These are phyloP conservation scores for Amphirosellinia nigrospora DNA, from an alignment of 495 filamentous ascomycete genomes.

Conservation along the genomic window DNA sequence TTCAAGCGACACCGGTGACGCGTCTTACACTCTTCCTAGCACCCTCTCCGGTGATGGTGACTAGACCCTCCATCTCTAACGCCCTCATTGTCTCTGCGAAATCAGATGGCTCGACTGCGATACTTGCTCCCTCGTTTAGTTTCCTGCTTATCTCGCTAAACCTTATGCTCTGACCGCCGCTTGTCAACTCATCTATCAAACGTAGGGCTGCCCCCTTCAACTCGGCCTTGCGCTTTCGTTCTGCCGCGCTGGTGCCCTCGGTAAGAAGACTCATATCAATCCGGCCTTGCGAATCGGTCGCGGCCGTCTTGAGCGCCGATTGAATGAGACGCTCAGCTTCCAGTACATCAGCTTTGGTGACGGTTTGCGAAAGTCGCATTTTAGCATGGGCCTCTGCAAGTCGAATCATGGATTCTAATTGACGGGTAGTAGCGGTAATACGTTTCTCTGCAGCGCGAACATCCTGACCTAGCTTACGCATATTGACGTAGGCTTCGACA, in stretches of 20 bases:
- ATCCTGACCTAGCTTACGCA: slow-evolving; percentile 95
- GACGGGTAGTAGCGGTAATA: slow-evolving; percentile 95
- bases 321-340: slow-evolving; percentile 94
- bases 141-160: slow-evolving; percentile 76
- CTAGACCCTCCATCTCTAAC: slow-evolving; percentile 82
- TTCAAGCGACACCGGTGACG: slow-evolving; percentile 58
- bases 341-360: slow-evolving; percentile 81
- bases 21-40: slow-evolving; percentile 81
- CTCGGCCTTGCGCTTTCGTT: slow-evolving; percentile 79
- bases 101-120: slow-evolving; percentile 74
- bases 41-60: slow-evolving; percentile 86
- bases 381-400: slow-evolving; percentile 96
- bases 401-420: slow-evolving; percentile 96
- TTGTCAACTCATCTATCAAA: slow-evolving; percentile 79
- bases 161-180: slow-evolving; percentile 70
- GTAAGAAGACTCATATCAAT: slow-evolving; percentile 97
- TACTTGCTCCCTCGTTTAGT: slow-evolving; percentile 76
- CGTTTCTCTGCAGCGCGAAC: slow-evolving; percentile 91
- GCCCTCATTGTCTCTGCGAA: slow-evolving; percentile 79
- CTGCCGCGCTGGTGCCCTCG: slow-evolving; percentile 85
- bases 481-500: slow-evolving; percentile 86
- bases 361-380: slow-evolving; percentile 81
- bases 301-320: slow-evolving; percentile 93
- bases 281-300: slow-evolving; percentile 90
- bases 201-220: slow-evolving; percentile 79